Evolutionary conservation across 306 rosid species (phyloP).

Genomic region (Ochetophila trinervis): DNA sequence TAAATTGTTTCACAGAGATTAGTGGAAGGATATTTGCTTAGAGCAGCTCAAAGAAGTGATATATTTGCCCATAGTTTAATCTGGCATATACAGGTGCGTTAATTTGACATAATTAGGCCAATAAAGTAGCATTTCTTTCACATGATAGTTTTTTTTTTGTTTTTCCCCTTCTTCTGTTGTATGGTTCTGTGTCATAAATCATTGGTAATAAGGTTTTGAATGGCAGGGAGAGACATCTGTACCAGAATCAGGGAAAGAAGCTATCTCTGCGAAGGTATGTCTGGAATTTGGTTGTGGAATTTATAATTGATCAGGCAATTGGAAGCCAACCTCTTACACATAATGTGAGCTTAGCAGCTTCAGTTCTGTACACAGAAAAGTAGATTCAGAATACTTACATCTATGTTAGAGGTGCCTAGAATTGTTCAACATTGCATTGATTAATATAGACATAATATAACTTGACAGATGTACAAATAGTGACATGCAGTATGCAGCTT

Average conservation of each 20-base stretch:
- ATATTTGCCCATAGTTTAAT: conserved; percentile 92
- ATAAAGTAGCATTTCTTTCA: not conserved
- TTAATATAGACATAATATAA: too few relatives aligned
- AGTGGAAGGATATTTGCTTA: conserved; percentile 94
- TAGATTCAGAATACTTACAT: not conserved
- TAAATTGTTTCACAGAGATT: conserved; percentile 58
- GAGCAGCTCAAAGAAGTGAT: conserved; percentile 95
- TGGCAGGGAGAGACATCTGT: conserved; percentile 78
- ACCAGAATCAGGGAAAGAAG: conserved; percentile 74
- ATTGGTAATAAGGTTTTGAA: conserved; percentile 25
- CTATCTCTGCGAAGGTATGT: conserved; percentile 63
- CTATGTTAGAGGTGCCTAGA: too few relatives aligned
- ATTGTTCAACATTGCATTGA: too few relatives aligned
- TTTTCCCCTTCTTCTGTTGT: not conserved
- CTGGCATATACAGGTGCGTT: conserved; percentile 89
- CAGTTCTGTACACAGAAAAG: not conserved
- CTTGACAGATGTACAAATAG: not conserved
- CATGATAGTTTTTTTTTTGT: not conserved
- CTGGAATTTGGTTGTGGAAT: not conserved
- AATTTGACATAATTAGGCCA: not conserved
- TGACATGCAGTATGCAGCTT: not conserved
- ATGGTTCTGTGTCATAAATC: not conserved
- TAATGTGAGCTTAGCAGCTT: not conserved
- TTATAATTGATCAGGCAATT: conserved; percentile 10
- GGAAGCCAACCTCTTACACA: not conserved